A percentile compares a stretch with the other conserved stretches of the same genome.
These are phyloP conservation scores for Astrothelium macrocarpum DNA, from an alignment of 495 filamentous ascomycete species.

Conservation along the genomic window DNA sequence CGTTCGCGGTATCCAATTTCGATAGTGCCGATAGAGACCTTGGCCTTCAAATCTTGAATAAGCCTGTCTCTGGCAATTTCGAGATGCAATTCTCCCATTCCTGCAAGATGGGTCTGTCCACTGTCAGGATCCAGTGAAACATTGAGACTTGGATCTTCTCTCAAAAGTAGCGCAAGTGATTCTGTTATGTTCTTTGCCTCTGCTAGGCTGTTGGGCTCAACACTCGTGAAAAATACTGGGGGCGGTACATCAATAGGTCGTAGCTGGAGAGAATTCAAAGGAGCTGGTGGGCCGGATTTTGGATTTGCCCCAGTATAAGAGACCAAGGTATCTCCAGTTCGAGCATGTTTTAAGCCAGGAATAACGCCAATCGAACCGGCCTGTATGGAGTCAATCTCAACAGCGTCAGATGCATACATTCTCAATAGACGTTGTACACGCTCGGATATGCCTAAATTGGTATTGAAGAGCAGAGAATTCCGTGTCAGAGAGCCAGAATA, in stretches of 20 bases:
- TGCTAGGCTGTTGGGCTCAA: constrained; percentile 71
- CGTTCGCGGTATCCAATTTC: constrained; percentile 92
- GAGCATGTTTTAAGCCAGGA: constrained; percentile 73
- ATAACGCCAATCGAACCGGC: constrained; percentile 96
- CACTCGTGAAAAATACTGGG: constrained; percentile 87
- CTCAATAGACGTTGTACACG: constrained; percentile 71
- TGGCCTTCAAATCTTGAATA: constrained; percentile 79
- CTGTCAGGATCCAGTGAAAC: constrained; percentile 79
- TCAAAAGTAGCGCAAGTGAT: constrained; percentile 63
- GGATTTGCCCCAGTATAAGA: constrained; percentile 53
- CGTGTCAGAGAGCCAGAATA: constrained; percentile 75
- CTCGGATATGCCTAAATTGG: constrained; percentile 73
- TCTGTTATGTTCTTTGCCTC: constrained; percentile 70
- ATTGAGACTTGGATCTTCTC: constrained; percentile 92
- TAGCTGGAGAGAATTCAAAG: constrained; percentile 66
- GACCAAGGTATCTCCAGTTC: constrained; percentile 89
- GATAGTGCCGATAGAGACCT: constrained; percentile 81
- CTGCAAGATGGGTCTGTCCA: constrained; percentile 83
- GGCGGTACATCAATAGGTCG: constrained; percentile 84
- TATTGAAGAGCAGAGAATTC: constrained; percentile 73
- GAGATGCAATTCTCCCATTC: constrained; percentile 97
- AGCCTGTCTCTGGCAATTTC: constrained; percentile 88
- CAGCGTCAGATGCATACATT: constrained; percentile 84
- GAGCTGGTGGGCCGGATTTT: constrained; percentile 54
- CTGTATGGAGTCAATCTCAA: constrained; percentile 69